A percentile compares a stretch with the other conserved stretches of the same genome.
Evolutionary conservation across 1,284 basidiomycete species (phyloP).

Genomic region (Malassezia sympodialis): DNA sequence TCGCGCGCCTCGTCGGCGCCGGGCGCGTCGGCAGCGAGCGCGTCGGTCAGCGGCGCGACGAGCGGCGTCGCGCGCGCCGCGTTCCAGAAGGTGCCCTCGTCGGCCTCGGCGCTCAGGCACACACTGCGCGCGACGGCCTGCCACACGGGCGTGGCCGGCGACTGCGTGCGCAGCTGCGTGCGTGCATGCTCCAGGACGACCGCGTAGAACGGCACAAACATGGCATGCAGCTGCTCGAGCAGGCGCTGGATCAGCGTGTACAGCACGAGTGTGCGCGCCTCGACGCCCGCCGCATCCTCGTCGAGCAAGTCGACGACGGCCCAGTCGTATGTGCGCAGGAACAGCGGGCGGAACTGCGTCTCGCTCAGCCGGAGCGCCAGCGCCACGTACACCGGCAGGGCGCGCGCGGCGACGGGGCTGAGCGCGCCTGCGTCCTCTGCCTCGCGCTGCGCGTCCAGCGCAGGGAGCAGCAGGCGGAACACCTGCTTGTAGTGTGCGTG

Average conservation of each 20-base stretch:
- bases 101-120: conserved; percentile 62
- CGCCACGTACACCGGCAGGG: conserved; percentile 64
- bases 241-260: conserved; percentile 36
- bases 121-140: conserved; percentile 58
- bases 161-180: conserved; percentile 50
- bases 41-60: conserved; percentile 57
- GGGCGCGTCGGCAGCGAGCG: conserved; percentile 51
- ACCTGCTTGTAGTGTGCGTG: conserved; percentile 61
- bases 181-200: conserved; percentile 61
- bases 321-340: conserved; percentile 89
- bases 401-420: conserved; percentile 50
- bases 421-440: conserved; percentile 47
- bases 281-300: conserved; percentile 40
- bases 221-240: conserved; percentile 27
- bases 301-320: conserved; percentile 60
- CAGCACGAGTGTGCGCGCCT: conserved; percentile 32
- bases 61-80: conserved; percentile 64
- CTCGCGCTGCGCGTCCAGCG: conserved; percentile 58
- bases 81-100: conserved; percentile 84
- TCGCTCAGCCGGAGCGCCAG: conserved; percentile 90
- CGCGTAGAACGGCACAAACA: conserved; percentile 40
- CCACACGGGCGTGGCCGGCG: conserved; percentile 54
- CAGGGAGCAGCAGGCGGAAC: conserved; percentile 72
- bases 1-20: background rate
- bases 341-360: conserved; percentile 78